Evolutionary conservation across 176 grass and related monocot species (phyloP).

Genomic region (Tuctoria greenei): DNA sequence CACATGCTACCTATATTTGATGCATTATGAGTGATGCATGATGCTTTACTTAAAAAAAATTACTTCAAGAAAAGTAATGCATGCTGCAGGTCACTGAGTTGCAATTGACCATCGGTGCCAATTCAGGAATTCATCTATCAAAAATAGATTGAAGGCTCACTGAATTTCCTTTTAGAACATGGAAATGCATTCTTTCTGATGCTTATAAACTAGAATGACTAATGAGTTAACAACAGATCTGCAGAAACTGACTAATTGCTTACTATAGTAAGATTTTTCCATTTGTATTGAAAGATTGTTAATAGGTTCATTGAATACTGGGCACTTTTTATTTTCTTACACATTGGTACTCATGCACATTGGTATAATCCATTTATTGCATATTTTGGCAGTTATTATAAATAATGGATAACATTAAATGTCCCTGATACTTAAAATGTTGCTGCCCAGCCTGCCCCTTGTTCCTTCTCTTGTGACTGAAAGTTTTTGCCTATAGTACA

Average conservation of each 20-base stretch:
- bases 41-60: too few species aligned
- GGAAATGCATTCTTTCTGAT: not conserved
- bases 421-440: not conserved
- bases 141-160: slow-evolving; percentile 15
- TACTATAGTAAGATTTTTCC: not conserved
- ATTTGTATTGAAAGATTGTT: not conserved
- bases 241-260: not conserved
- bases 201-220: not conserved
- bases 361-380: not conserved
- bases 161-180: not conserved
- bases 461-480: not conserved
- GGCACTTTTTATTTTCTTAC: not conserved
- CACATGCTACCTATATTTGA: not conserved
- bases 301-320: not conserved
- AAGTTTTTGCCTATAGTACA: not conserved
- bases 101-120: not conserved
- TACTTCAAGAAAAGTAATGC: too few species aligned
- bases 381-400: not conserved
- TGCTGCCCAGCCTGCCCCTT: not conserved
- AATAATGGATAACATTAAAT: not conserved
- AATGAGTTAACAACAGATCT: not conserved
- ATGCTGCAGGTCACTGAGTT: not conserved
- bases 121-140: slow-evolving; percentile 30
- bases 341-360: not conserved
- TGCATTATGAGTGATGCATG: too few species aligned